Base-by-base conservation (phyloP, 2,329 filamentous ascomycete species). In the Sporothrix variecibatus region DNA sequence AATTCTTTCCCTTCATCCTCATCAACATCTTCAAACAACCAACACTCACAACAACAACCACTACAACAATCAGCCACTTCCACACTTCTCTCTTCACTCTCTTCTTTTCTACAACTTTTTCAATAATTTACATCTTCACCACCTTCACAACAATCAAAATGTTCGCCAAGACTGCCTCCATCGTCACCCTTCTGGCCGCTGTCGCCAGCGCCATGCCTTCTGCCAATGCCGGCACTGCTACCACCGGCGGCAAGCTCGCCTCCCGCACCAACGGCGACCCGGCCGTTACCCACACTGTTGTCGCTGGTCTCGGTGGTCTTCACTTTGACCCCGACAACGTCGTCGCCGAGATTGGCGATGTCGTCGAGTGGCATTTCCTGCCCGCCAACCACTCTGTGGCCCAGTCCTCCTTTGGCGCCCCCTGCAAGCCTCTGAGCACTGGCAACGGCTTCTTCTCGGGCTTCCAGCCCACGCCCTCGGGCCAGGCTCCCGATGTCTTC, bases 351-450 rank as follows among this genome's bases (percentile, higher is more conserved):
- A 74, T 84, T 8, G 87, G 87, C 74, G 86, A 88, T 75, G 76
- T 86, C 3, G 79, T 90, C 74, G 86, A 89, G 81, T 90, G 85
- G 82, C 85, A 87, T 78, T 89, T 86, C 82, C 85, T 84, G 76
- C 84, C 87, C 9, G 78, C 77, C 74, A 87, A 86, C 81, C 87
- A 78, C 76, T 77, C 76, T 8, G 75, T 77, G 2, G 82, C 78
- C 1, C 81, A 85, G 78, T 84, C 83, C 51, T 81, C 78, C 78
- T 86, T 86, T 75, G 82, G 75, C 71, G 76, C 81, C 62, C 84
- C 84, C 28, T 87, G 86, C 80, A 17, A 79, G 73, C 85, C 85
- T 1, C 79, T 83, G 12, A 77, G 77, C 31, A 82, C 80, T 8
- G 80, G 80, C 75, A 78, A 78, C 43, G 73, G 79, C 62, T 86